Base-by-base conservation (phyloP, 1,284 basidiomycete genomes). In the Ustilago hordei region DNA sequence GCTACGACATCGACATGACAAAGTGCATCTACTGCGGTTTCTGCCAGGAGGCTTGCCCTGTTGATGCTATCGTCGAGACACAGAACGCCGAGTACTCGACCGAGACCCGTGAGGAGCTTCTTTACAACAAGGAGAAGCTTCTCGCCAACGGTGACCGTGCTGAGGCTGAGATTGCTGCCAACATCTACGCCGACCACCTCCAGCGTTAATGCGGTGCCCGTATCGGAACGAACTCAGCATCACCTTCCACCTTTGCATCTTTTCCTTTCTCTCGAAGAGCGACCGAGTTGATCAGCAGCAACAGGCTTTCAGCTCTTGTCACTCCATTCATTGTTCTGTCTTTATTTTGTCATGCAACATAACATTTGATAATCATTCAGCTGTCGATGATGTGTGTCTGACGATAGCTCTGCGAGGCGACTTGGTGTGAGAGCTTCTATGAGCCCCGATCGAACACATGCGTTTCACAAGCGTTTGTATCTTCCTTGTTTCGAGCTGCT, bases 31-130 rank as follows among this genome's bases (percentile, higher is more conserved):
- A 86, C 80, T 86, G 83, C 53, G 83, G 83, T n/a, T 81, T 84
- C 74, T 85, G 82, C 68, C 80, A 84, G 88, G 97, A 99, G 89
- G 97, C 97, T 38, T 99, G 97, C 88, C 97, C 97, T 13, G 97
- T 99, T 69, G 97, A 99, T 87, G 97, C 97, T 65, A 99, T 99
- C 83, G 97, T 99, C 70, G 97, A 99, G 89, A 98, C 75, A n/a
- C 86, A 86, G 73, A 85, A 85, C 69, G 79, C 85, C 28, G 87
- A 87, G 71, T 98, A 92, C 89, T 93, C 95, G 11, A 98, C 95
- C 53, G 97, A 99, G 89, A 98, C 95, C 11, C 93, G 97, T 71
- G 97, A 99, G 87, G 97, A 99, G 88, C 90, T 99, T 66, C 89
- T 99, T 57, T 99, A 99, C 89, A 99, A 99, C 90, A 99, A 99